Base-by-base conservation (phyloP, 176 grass and related monocot genomes). In the barley (Hordeum vulgare) region DNA sequence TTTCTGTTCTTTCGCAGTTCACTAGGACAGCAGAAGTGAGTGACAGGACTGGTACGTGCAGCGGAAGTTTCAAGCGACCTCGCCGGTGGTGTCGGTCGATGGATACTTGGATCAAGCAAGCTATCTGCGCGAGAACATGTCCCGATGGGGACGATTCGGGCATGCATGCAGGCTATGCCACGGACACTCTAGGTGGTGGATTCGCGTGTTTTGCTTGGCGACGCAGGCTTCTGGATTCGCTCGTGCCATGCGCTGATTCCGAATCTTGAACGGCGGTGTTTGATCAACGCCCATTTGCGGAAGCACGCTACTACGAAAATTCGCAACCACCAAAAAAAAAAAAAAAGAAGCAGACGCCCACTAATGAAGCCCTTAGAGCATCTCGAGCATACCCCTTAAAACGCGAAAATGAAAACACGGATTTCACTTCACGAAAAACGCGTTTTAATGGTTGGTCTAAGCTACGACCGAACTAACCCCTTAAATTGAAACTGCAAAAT, bases 121-220 rank as follows among this genome's bases (percentile, higher is more conserved):
- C n/a, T n/a, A n/a, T n/a, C n/a, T n/a, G 31, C 24, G 66, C 44
- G 17, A 67, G 58, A 26, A 41, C 18, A 4, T 49, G 7, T 29
- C 41, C 33, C 20, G 2, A 73, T 1, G 21, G 65, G 53, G 57
- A 18, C 8, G 84, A 49, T 75, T 9, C 66, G 34, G 23, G 47
- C 23, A 12, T 69, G 66, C 66, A 3, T 39, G 35, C 35, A 27
- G 47, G n/a, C 68, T 41, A 82, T 81, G 77, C 83, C 53, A 77
- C n/a, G n/a, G 47, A 51, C 47, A 51, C 47, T 51, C 47, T 18
- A 18, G 72, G 78, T 89, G 27, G 72, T 21, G 44, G 71, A 85
- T 81, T 85, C 83, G 12, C 11, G 25, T 5, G 40, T 89, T 21
- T 89, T 89, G 71, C 88, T 85, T 85, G 63, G 20, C 23, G 23